Percentiles rank a stretch among this genome's conserved stretches.
phyloP scores from a whole-genome alignment of 495 filamentous ascomycete genomes.

The Hypoxylon perforatum region DNA sequence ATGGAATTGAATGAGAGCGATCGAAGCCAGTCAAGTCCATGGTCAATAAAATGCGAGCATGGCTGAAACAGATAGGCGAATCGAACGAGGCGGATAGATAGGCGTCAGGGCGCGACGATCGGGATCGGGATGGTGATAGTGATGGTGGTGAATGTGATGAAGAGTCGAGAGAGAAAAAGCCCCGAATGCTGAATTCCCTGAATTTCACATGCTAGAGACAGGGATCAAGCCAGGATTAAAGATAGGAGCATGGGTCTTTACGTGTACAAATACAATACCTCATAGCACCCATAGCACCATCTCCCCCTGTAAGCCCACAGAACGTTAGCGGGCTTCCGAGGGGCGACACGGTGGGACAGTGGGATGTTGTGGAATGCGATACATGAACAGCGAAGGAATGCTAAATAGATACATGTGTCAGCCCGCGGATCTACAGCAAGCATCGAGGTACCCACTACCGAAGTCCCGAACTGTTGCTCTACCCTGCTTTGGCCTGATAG shows the following conservation, averaged over 20 bases:
- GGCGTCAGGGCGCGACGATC: slow-evolving; percentile 16
- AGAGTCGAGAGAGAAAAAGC: slow-evolving; percentile 14
- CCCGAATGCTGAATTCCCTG: no score
- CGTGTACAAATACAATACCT: no score
- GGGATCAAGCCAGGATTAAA: no score
- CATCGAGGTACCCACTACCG: slow-evolving; percentile 22
- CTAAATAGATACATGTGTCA: slow-evolving; percentile 5
- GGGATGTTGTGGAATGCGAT: background rate
- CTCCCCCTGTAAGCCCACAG: no score
- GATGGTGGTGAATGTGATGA: background rate
- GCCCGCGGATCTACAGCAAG: slow-evolving; percentile 24
- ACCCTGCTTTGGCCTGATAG: slow-evolving; percentile 17
- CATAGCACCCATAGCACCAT: no score
- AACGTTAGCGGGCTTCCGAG: no score
- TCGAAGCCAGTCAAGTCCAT: no score
- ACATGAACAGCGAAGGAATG: background rate
- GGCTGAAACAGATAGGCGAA: slow-evolving; percentile 20
- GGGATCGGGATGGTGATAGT: slow-evolving; percentile 20
- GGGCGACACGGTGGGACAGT: slow-evolving; percentile 24
- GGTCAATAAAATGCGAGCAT: background rate
- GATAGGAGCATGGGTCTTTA: no score
- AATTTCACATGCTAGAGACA: no score
- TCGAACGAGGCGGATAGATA: slow-evolving; percentile 20
- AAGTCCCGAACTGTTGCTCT: slow-evolving; percentile 8
- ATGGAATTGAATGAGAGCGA: background rate